Percentiles rank a stretch among this genome's conserved stretches.
Evolutionary conservation across 805 yeast genomes (phyloP).

Genomic region (Teunomyces panamensis): DNA sequence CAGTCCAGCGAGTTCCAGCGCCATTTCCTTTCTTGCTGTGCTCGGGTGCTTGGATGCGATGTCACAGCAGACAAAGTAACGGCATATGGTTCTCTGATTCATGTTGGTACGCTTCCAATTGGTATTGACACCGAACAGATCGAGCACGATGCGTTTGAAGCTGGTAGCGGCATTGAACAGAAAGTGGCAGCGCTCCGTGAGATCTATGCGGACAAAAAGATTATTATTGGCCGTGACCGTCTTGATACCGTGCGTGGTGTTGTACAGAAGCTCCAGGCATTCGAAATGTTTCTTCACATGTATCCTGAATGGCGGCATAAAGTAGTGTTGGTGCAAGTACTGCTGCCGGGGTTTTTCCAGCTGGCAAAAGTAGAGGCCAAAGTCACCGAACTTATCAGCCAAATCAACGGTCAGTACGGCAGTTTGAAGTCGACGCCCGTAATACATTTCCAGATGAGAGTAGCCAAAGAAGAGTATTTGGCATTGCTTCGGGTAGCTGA

Average conservation of each 20-base stretch:
- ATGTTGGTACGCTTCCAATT: conserved; percentile 75
- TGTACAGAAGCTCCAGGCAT: conserved; percentile 87
- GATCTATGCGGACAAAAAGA: conserved; percentile 61
- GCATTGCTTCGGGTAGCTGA: conserved; percentile 90
- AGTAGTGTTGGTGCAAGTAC: conserved; percentile 88
- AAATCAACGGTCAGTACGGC: conserved; percentile 84
- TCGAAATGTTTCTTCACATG: conserved; percentile 81
- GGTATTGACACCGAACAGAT: conserved; percentile 81
- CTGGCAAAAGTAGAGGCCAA: conserved; percentile 70
- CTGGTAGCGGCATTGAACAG: conserved; percentile 45
- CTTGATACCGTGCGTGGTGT: conserved; percentile 92
- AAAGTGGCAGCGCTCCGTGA: conserved; percentile 65
- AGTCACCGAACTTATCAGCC: conserved; percentile 77
- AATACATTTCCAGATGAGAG: conserved; percentile 86
- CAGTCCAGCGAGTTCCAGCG: conserved; percentile 84
- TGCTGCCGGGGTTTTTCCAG: conserved; percentile 68
- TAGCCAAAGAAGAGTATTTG: conserved; percentile 82
- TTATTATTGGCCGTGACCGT: conserved; percentile 92
- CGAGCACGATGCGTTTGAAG: conserved; percentile 55
- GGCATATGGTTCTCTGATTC: conserved; percentile 75
- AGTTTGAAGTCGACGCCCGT: conserved; percentile 81
- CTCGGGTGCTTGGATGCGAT: conserved; percentile 83
- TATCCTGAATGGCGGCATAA: conserved; percentile 89
- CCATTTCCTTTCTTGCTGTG: conserved; percentile 88
- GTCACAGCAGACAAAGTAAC: conserved; percentile 53